Base-by-base conservation (phyloP, 2,329 filamentous ascomycete genomes). In the Arthrobotrys sinensis region DNA sequence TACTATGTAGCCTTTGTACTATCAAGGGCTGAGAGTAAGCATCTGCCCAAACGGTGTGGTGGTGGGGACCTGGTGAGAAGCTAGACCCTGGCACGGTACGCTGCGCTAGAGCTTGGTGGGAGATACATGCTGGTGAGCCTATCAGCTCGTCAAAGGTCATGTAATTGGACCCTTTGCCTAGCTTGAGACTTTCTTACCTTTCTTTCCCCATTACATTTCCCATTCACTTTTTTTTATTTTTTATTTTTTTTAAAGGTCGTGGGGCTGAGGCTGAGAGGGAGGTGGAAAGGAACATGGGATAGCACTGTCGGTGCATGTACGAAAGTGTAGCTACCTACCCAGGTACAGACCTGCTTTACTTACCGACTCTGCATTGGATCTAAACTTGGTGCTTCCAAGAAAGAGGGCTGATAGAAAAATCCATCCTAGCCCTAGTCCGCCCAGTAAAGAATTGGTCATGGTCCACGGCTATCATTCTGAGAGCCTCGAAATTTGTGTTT, bases 11-110 rank as follows among this genome's bases (percentile, higher is more conserved):
- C 55, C 34, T 60, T 60, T 60, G 55, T 60, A 63, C 70, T 63
- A 75, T 67, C 72, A 70, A 76, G 66, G 73, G 73, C 73, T 77
- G 73, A 77, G 73, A 71, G 72, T 70, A 70, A 77, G 72, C 65
- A 70, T 65, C 21, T 70, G 57, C 40, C 65, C 65, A 50, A 64
- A 66, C 32, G 12, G 50, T 53, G 50, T 53, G 52, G 45, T 55
- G 36, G 65, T 77, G 72, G 72, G 60, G 72, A 70, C 66, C 65
- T 77, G 55, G 65, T 76, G 63, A 64, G 65, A 68, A 76, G 70
- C 46, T 46, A 55, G 50, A 76, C 65, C 65, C 69, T 52, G 55
- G 69, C 21, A 14, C 28, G 34, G 43, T 53, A 34, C 12, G 10
- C 43, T 16, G 28, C 10, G 21, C 19, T 16, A 46, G 40, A 48